Base-by-base conservation (phyloP, 164 flowering plant species). In the Macadamia tetraphylla region DNA sequence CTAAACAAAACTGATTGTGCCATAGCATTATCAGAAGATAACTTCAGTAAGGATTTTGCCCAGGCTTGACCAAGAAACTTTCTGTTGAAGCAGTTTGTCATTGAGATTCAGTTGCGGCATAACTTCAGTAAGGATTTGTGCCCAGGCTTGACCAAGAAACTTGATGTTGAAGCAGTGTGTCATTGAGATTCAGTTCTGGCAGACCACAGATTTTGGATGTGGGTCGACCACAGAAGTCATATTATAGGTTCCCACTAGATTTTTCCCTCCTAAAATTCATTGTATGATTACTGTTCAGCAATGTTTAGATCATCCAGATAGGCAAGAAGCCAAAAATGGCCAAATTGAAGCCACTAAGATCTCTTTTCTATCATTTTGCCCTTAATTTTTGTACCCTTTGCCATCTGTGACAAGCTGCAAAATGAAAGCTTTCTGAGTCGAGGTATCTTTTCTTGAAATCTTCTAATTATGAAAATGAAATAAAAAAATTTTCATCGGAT, bases 81-180 rank as follows among this genome's bases (percentile, higher is more conserved):
- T 92, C 92, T 0, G 85, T 89, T 62, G 88, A 93, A 82, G 92
- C 79, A 29, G 68, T 64, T 7, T 88, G 98, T 81, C 81, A 81
- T 75, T 86, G 80, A 83, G 70, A 58, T 60, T 10, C 23, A 23
- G 23, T 23, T 23, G 23, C 23, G 23, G 23, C 23, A 75, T 68
- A 81, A 84, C 65, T 88, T 93, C 69, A 60, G 71, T 49, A 69
- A 43, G 70, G 64, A 60, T 60, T 71, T 80, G 65, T 93, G 95
- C 72, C 77, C 81, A 0, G 74, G 80, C 62, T 62, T 70, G 58
- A 67, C 74, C 1, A 89, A 75, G 80, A 82, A 77, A 74, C 90
- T 91, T 60, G 94, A 91, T 0, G 85, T 89, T 62, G 88, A 93
- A 82, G 92, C 79, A 29, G 68, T 64, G 9, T 88, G 98, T 81